phyloP scores from a whole-genome alignment of 164 flowering plant genomes.

The Platanus orientalis region DNA sequence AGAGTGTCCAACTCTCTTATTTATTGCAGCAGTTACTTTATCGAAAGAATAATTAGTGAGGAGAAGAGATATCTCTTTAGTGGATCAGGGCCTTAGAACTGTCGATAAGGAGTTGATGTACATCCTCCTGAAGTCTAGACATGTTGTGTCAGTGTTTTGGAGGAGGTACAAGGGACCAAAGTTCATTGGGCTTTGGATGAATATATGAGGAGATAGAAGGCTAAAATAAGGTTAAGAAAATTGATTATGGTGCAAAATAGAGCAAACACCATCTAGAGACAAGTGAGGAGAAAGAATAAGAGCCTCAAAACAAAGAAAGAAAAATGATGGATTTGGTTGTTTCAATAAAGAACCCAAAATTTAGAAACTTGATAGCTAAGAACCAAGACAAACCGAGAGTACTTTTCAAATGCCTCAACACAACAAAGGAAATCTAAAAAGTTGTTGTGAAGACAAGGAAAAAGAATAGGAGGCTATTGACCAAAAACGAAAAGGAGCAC shows the following conservation, averaged over 20 bases:
- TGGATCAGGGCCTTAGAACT: slow-evolving; percentile 26
- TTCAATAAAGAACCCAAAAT: no score
- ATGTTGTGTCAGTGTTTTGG: slow-evolving; percentile 21
- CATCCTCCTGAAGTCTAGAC: slow-evolving; percentile 32
- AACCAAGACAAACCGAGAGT: no score
- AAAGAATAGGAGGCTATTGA: no score
- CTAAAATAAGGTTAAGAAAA: slow-evolving; percentile 23
- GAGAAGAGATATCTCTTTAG: slow-evolving; percentile 29
- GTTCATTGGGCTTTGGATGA: slow-evolving; percentile 35
- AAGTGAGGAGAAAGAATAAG: not conserved
- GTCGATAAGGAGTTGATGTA: slow-evolving; percentile 29
- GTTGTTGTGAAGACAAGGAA: no score
- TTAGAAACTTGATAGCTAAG: no score
- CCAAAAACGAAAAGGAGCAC: no score
- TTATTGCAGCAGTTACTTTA: slow-evolving; percentile 32
- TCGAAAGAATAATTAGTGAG: slow-evolving; percentile 26
- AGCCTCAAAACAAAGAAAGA: not conserved
- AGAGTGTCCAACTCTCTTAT: slow-evolving; percentile 41
- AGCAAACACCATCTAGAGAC: slow-evolving; percentile 22
- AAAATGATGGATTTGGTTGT: no score
- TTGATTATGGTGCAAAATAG: slow-evolving; percentile 19
- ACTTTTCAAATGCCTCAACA: no score
- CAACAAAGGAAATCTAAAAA: no score
- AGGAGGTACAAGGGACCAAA: slow-evolving; percentile 28
- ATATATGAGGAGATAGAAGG: slow-evolving; percentile 25